phyloP scores from a whole-genome alignment of 768 basidiomycete genomes.

The Royoungia palumana region DNA sequence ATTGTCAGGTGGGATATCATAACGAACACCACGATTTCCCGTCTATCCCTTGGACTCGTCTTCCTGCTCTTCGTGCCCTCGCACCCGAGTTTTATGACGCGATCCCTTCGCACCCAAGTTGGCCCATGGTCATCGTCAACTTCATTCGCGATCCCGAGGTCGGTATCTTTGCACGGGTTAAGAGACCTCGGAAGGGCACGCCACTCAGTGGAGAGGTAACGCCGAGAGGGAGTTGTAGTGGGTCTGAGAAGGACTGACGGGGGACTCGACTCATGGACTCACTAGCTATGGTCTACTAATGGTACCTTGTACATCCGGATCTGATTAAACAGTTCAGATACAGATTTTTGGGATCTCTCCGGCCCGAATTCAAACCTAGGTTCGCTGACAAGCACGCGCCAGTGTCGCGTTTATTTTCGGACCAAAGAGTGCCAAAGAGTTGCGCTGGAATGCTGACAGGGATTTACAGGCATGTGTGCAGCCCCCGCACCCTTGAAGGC shows the following conservation, averaged over 20 bases:
- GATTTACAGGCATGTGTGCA: constrained; percentile 10
- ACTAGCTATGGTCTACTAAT: constrained; percentile 9
- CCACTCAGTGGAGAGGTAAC: constrained; percentile 19
- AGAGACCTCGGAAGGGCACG: constrained; percentile 52
- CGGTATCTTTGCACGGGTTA: constrained; percentile 85
- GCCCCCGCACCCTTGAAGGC: constrained; percentile 7
- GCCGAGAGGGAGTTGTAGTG: constrained; percentile 7
- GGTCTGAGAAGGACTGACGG: constrained; percentile 16
- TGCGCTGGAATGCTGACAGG: constrained; percentile 7
- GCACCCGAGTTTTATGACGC: constrained; percentile 92
- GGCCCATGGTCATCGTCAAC: constrained; percentile 92
- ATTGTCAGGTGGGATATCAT: constrained; percentile 86
- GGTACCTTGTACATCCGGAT: constrained; percentile 14
- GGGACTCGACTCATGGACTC: constrained; percentile 2
- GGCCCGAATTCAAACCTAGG: background rate
- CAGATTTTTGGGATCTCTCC: too few relatives aligned
- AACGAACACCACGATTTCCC: constrained; percentile 99
- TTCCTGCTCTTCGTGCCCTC: constrained; percentile 75
- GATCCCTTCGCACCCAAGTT: constrained; percentile 83
- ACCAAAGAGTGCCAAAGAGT: background rate
- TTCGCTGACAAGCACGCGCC: background rate
- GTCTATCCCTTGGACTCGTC: constrained; percentile 90
- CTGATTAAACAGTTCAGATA: background rate
- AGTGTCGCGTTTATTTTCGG: constrained; percentile 12
- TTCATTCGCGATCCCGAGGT: constrained; percentile 91